Evolutionary conservation across 768 basidiomycete species (phyloP).

Genomic region (Zangia roseola): DNA sequence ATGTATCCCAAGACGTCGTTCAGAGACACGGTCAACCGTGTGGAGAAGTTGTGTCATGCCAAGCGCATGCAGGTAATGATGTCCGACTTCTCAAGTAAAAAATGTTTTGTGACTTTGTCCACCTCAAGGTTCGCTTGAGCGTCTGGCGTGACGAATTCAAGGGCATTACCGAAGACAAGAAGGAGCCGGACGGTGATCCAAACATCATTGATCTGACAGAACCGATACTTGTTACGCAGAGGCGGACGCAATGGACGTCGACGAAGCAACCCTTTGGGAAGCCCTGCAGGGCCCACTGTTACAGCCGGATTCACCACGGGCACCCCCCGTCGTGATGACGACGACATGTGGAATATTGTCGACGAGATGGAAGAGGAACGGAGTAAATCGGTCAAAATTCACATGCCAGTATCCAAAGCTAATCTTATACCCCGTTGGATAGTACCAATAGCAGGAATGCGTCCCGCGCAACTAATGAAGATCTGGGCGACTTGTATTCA

Average conservation of each 20-base stretch:
- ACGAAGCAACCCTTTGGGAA: constrained; percentile 42
- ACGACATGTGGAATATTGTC: constrained; percentile 74
- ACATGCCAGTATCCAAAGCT: constrained; percentile 27
- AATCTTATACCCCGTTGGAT: constrained; percentile 13
- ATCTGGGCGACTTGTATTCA: constrained; percentile 67
- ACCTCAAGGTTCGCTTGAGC: constrained; percentile 59
- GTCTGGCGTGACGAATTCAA: constrained; percentile 75
- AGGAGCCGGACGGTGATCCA: constrained; percentile 13
- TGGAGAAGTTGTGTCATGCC: constrained; percentile 88
- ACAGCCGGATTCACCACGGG: constrained; percentile 6
- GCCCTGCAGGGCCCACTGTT: constrained; percentile 14
- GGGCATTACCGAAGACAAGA: constrained; percentile 39
- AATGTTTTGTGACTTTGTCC: constrained; percentile 6
- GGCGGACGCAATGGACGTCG: constrained; percentile 27
- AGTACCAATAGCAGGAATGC: constrained; percentile 7
- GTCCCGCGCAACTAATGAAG: constrained; percentile 40
- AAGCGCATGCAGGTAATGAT: constrained; percentile 76
- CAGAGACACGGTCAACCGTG: constrained; percentile 75
- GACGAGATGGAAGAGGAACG: constrained; percentile 46
- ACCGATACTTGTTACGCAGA: constrained; percentile 23
- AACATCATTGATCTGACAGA: constrained; percentile 33
- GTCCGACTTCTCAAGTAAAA: not conserved
- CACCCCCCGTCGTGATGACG: constrained; percentile 39
- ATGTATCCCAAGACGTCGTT: constrained; percentile 91
- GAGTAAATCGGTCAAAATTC: constrained; percentile 4